Base-by-base conservation (phyloP, 257 asterid genomes). In the Solanum chmielewskii region DNA sequence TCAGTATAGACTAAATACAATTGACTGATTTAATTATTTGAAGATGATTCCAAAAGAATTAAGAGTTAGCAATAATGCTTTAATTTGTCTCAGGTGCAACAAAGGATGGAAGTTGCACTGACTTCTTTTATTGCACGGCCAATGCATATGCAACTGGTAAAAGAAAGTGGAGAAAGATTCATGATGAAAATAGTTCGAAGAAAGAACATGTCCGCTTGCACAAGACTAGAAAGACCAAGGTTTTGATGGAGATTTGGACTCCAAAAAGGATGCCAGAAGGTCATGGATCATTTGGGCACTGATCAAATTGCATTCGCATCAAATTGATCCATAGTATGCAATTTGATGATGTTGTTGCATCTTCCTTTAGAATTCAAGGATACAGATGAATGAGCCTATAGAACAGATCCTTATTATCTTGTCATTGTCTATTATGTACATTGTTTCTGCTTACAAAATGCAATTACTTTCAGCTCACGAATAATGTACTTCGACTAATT, bases 261-360 rank as follows among this genome's bases (percentile, higher is more conserved):
- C 11, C 94, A 87, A 8, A 95, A 88, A 71, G 99, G 99, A 4
- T 93, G 88, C 9, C 95, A 97, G 92, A 96, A 96, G 89, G 94
- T 95, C 88, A 91, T 96, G 98, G 99, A 90, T 90, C 98, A 97
- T 89, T 91, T 97, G 18, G 99, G 98, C 18, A 87, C 83, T 1
- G 88, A 92, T 37, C 39, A 37, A 37, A 37, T 37, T 37, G 39
- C 39, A 37, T 37, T 37, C 39, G 39, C 39, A 37, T 37, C 39
- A 37, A 37, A 37, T 37, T 37, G 39, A 37, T 37, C 39, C 39
- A 37, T 6, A 87, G 69, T 86, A 21, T 14, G 73, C 86, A 66
- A 85, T 42, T 82, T 91, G 60, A 21, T 76, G 60, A 76, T 76
- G 83, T 60, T 42, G 31, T 81, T 47, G 85, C 69, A 29, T 81